Conservation (phyloP, 257 asterid species). For the Forsythia suspensa region DNA sequence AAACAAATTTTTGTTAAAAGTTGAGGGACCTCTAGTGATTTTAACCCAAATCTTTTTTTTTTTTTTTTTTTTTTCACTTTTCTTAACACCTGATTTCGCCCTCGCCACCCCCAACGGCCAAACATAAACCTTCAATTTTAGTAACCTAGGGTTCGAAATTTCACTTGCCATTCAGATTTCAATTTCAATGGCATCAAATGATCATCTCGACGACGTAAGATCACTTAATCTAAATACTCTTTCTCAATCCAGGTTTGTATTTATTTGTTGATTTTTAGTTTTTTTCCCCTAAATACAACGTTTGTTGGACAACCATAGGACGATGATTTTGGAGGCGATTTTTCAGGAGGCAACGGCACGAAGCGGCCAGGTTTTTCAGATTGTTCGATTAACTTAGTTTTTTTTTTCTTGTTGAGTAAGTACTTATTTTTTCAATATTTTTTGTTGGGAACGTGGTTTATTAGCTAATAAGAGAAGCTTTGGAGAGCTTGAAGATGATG, state of each 20-base stretch:
- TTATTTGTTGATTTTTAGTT: background rate
- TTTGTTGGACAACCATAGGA: background rate
- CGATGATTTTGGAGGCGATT: conserved; percentile 45
- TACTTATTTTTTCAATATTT: background rate
- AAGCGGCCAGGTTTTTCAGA: conserved; percentile 56
- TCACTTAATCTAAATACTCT: background rate
- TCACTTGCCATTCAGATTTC: conserved; percentile 17
- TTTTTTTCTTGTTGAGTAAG: background rate
- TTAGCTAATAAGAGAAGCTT: conserved; percentile 77
- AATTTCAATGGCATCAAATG: conserved; percentile 57
- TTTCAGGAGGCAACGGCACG: conserved; percentile 39
- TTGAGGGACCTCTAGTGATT: no score
- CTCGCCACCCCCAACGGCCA: background rate
- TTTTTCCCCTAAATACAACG: background rate
- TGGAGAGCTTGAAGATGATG: conserved; percentile 86
- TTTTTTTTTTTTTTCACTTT: no score
- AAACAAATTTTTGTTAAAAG: no score
- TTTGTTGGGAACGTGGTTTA: conserved; percentile 18
- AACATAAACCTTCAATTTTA: background rate
- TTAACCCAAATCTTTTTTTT: no score
- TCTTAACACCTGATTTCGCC: background rate
- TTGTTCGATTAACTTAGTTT: background rate
- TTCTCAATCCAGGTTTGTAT: background rate
- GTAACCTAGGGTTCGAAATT: conserved; percentile 32
- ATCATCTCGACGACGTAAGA: conserved; percentile 63